Evolutionary conservation across 2,329 filamentous ascomycete genomes (phyloP).

Genomic region (Metarhizium rileyi): DNA sequence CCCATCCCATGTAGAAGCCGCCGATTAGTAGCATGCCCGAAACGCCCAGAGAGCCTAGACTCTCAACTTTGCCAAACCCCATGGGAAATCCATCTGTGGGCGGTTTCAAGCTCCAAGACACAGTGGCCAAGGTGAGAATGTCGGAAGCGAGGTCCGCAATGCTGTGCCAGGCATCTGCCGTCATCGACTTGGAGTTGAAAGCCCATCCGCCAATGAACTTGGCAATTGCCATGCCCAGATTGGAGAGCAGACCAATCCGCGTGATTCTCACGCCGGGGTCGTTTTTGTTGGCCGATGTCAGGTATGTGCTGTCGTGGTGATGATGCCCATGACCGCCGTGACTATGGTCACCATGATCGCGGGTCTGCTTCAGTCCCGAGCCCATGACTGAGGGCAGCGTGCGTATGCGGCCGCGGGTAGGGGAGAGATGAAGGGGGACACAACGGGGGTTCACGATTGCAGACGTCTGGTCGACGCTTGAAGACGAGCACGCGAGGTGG

Average conservation of each 20-base stretch:
- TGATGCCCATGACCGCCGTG: slow-evolving; percentile 58
- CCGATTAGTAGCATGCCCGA: slow-evolving; percentile 84
- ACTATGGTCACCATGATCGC: slow-evolving; percentile 20
- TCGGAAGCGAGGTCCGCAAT: slow-evolving; percentile 93
- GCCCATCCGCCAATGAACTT: slow-evolving; percentile 88
- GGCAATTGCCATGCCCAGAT: slow-evolving; percentile 85
- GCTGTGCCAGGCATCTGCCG: slow-evolving; percentile 91
- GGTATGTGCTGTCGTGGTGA: slow-evolving; percentile 85
- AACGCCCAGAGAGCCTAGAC: slow-evolving; percentile 83
- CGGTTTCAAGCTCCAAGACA: slow-evolving; percentile 83
- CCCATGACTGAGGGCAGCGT: slow-evolving; percentile 18
- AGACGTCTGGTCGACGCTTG: slow-evolving; percentile 5
- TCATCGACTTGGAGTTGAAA: slow-evolving; percentile 89
- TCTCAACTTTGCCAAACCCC: slow-evolving; percentile 97
- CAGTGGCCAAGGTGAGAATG: slow-evolving; percentile 84
- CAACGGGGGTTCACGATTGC: slow-evolving; percentile 2
- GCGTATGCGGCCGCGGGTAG: slow-evolving; percentile 13
- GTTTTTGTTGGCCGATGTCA: slow-evolving; percentile 77
- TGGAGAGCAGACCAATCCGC: slow-evolving; percentile 59
- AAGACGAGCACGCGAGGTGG: background rate
- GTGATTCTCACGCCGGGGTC: slow-evolving; percentile 56
- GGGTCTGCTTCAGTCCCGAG: slow-evolving; percentile 22
- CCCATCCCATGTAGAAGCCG: slow-evolving; percentile 84
- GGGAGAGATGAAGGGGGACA: slow-evolving; percentile 12
- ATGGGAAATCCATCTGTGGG: slow-evolving; percentile 76